Conservation (phyloP, 2,329 filamentous ascomycete species). For the Elsinoe perseae region DNA sequence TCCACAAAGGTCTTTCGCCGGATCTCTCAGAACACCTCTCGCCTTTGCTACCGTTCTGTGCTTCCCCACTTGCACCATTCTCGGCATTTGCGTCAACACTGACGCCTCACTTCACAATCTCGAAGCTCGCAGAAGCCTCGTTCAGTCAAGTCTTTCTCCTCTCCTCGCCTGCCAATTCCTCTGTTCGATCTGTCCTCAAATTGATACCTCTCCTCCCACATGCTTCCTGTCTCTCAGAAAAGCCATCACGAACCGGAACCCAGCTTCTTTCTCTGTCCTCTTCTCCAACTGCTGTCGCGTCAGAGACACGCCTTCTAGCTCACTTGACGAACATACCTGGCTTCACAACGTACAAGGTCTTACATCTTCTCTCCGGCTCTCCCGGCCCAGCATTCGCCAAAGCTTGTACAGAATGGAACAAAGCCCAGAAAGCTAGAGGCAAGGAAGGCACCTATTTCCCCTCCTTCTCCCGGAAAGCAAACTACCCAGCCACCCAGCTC, state of each 20-base stretch:
- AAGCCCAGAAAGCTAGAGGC: constrained; percentile 32
- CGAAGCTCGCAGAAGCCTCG: constrained; percentile 58
- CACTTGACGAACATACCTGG: constrained; percentile 53
- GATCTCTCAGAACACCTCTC: constrained; percentile 21
- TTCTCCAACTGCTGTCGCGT: constrained; percentile 37
- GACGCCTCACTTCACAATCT: constrained; percentile 41
- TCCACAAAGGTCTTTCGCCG: background rate
- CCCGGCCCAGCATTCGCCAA: constrained; percentile 45
- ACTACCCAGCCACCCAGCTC: constrained; percentile 49
- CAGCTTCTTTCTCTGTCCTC: constrained; percentile 39
- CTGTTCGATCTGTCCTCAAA: constrained; percentile 40
- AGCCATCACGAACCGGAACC: constrained; percentile 41
- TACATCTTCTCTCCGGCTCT: constrained; percentile 50
- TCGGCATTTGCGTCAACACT: constrained; percentile 36
- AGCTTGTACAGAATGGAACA: constrained; percentile 42
- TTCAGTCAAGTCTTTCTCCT: constrained; percentile 60
- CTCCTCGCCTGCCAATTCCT: constrained; percentile 25
- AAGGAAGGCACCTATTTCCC: constrained; percentile 44
- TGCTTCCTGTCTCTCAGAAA: constrained; percentile 38
- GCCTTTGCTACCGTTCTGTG: constrained; percentile 25
- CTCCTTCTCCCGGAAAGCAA: constrained; percentile 47
- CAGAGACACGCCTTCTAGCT: constrained; percentile 47
- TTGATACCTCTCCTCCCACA: constrained; percentile 35
- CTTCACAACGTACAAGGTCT: constrained; percentile 54
- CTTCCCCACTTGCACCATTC: constrained; percentile 32